Base-by-base conservation (phyloP, 768 basidiomycete species). In the Cytidiella melzeri region DNA sequence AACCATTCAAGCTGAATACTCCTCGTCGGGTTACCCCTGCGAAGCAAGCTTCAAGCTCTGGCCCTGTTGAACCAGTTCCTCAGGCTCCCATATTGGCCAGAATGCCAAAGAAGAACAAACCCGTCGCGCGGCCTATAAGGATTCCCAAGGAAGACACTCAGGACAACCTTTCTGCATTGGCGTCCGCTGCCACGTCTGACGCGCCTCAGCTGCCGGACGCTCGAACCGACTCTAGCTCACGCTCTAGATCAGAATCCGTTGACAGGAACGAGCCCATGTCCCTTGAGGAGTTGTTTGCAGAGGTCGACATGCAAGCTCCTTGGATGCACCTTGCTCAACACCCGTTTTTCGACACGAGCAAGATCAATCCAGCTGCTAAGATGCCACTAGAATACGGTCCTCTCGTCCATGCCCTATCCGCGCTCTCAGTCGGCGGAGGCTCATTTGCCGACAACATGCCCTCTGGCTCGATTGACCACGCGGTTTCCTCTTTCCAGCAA, bases 401-500 rank as follows among this genome's bases (percentile, higher is more conserved):
- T 26, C 69, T 92, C 41, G 89, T 91, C 1, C 87, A 91, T 59
- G 90, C 91, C 1, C 67, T 92, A 23, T 91, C 91, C 6, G 87
- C 90, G 11, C 70, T 92, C 28, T 92, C 91, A 1, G 86, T 89
- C 12, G 87, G 87, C 2, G 86, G 89, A 9, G 86, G 87, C 7
- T 88, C 87, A 5, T 91, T 91, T 58, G 83, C 87, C 30, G 84
- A 81, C 55, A 87, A 81, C 57, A 83, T 90, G 71, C 87, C 90
- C 13, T 83, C 87, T 5, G 86, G 87, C 10, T 87, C 88, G n/a
- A 90, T 92, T 60, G 90, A 92, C 63, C 87, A 89, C 26, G 89
- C 90, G 1, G 88, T 92, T 24, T 85, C 87, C 3, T 90, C 89
- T 12, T 92, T 92, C 70, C 89, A 93, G 57, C 88, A 91, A 59